A percentile compares a stretch with the other conserved stretches of the same genome.
These are phyloP conservation scores for Purpureocillium takamizusanense DNA, from an alignment of 2,329 filamentous ascomycete species.

Conservation along the genomic window DNA sequence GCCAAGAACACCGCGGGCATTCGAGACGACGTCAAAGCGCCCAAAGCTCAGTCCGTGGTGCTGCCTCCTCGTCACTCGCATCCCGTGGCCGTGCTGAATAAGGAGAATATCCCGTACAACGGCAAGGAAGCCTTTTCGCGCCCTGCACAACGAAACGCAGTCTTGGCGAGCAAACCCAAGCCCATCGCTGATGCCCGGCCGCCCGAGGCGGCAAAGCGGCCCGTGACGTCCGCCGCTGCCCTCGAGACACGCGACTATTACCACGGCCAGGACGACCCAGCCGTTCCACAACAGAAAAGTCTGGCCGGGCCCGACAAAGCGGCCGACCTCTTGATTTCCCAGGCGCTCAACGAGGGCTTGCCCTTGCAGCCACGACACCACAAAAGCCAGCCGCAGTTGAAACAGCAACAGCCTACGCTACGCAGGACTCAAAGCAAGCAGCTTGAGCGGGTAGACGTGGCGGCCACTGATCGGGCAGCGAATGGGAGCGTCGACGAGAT, in stretches of 20 bases:
- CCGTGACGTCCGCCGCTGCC: slow-evolving; percentile 4
- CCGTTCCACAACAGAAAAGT: slow-evolving; percentile 9
- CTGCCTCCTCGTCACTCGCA: slow-evolving; percentile 14
- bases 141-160: slow-evolving; percentile 22
- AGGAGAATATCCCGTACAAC: slow-evolving; percentile 31
- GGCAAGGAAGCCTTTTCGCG: slow-evolving; percentile 27
- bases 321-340: slow-evolving; percentile 1
- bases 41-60: slow-evolving; percentile 19
- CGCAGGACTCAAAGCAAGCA: slow-evolving; percentile 36
- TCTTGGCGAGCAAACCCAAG: slow-evolving; percentile 13
- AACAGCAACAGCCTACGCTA: slow-evolving; percentile 29
- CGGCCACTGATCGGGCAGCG: slow-evolving; percentile 2
- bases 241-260: slow-evolving; percentile 7
- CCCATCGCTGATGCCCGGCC: slow-evolving; percentile 13
- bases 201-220: slow-evolving; percentile 16
- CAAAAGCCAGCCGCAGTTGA: slow-evolving; percentile 46
- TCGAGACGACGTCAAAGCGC: slow-evolving; percentile 24
- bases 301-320: slow-evolving; percentile 4
- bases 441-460: slow-evolving; percentile 16
- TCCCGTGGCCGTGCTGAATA: slow-evolving; percentile 21
- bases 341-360: slow-evolving; percentile 11
- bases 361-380: slow-evolving; percentile 35
- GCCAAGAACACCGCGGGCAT: slow-evolving; percentile 24
- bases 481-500: slow-evolving; percentile 1
- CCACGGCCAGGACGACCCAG: slow-evolving; percentile 10